A percentile compares a stretch with the other conserved stretches of the same genome.
Conservation (phyloP, 2,329 filamentous ascomycete genomes). For the Sarocladium strictum region DNA sequence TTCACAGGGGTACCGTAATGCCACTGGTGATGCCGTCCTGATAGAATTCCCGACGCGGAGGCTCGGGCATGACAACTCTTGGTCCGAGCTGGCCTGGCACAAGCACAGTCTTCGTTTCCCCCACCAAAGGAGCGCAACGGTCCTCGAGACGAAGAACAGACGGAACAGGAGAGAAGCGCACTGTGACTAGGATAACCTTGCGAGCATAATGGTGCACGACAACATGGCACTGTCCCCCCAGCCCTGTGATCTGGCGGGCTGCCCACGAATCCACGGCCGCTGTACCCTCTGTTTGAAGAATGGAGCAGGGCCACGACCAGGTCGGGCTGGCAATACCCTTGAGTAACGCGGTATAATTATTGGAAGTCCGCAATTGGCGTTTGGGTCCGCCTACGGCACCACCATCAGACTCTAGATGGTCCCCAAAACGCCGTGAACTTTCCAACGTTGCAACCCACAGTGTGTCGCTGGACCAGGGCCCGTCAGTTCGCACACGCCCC, state of each 20-base stretch:
- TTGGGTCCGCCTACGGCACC: slow-evolving; percentile 6
- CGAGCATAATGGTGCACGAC: not conserved
- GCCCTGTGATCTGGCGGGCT: not conserved
- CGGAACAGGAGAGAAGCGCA: slow-evolving; percentile 1
- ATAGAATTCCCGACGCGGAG: not conserved
- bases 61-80: not conserved
- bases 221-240: not conserved
- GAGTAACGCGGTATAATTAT: not conserved
- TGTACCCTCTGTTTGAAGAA: not conserved
- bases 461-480: slow-evolving; percentile 2
- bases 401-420: slow-evolving; percentile 5
- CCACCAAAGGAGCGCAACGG: not conserved
- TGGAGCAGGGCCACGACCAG: not conserved
- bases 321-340: not conserved
- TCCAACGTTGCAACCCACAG: slow-evolving; percentile 7
- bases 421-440: slow-evolving; percentile 3
- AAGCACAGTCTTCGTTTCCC: not conserved
- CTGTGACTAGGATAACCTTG: not conserved
- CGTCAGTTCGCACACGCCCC: not conserved
- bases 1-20: not conserved
- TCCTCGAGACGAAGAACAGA: not conserved
- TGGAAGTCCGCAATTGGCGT: not conserved
- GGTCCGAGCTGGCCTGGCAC: not conserved
- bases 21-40: not conserved
- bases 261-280: not conserved